Base-by-base conservation (phyloP, 164 flowering plant genomes). In the Tetracentron sinense region DNA sequence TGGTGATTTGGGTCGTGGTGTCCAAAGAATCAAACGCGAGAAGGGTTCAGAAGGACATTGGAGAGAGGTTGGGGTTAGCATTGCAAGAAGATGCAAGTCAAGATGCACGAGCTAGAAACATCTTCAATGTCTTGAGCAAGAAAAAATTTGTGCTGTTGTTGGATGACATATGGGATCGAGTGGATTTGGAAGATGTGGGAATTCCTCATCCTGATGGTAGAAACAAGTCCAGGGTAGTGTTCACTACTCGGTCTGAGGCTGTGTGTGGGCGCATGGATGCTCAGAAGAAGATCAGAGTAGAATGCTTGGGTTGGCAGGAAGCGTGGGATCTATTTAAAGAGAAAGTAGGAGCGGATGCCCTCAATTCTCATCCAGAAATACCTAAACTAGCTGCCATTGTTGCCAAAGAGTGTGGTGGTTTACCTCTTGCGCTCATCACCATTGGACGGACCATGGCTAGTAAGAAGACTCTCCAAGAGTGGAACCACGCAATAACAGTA, bases 1-100 rank as follows among this genome's bases (percentile, higher is more conserved):
- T 8, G 1, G 44, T 56, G 42, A 56, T 56, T 30, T 56, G 60
- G 60, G 60, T 56, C 4, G 16, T 33, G 6, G 44, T 56, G 25
- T 30, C 60, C 60, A 21, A 30, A 20, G 42, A 56, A 11, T 5
- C 25, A 21, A 20, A 30, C 60, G 29, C 14, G 44, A 10, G 2
- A 8, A 38, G 44, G 11, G 14, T 38, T 16, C 44, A 38, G 1
- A 10, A 38, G 1, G 14, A 38, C 14, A 10, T 38, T 10, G 44
- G 15, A 1, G 14, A 38, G 1, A 38, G 44, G 14, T 38, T 42
- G 7, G 44, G 49, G 19, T 42, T 23, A 21, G 22, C 51, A 42
- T 58, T 5, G 21, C 28, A 7, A 4, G 17, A 12, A 42, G 4
- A 1, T 14, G 15, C 3, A 21, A 2, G 21, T 44, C 31, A 1